Percentiles rank a stretch among this genome's conserved stretches.
Conservation (phyloP, 345 rosid species). For the Litchi chinensis region DNA sequence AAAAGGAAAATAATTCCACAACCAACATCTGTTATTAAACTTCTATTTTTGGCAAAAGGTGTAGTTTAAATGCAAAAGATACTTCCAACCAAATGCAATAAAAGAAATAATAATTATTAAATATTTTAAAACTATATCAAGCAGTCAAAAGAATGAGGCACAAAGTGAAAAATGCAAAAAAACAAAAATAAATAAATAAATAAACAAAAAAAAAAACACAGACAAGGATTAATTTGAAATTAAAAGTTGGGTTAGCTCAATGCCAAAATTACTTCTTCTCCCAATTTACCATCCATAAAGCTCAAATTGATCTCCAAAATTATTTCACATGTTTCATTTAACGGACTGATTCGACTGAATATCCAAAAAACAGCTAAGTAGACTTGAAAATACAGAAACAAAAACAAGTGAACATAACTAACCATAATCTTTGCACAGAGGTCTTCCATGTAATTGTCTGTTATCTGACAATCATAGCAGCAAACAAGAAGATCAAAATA, state of each 20-base stretch:
- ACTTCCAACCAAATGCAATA: not conserved
- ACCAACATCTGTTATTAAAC: not conserved
- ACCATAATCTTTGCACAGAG: constrained; percentile 74
- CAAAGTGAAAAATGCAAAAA: not conserved
- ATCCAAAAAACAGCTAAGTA: not conserved
- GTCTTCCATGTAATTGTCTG: constrained; percentile 74
- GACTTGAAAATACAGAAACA: not conserved
- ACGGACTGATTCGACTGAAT: constrained; percentile 9
- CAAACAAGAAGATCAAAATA: not conserved
- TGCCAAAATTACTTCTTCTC: not conserved
- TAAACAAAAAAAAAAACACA: not conserved
- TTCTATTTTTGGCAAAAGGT: not conserved
- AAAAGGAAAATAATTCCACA: not conserved
- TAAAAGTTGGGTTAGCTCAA: not conserved
- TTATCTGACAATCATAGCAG: constrained; percentile 42
- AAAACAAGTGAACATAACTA: constrained; percentile 20
- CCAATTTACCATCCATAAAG: not conserved
- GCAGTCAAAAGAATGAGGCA: not conserved
- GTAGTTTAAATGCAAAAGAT: not conserved
- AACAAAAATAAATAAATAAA: too few relatives aligned
- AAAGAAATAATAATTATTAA: not conserved
- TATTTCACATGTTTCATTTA: not conserved
- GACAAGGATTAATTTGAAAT: not conserved
- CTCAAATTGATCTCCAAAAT: not conserved
- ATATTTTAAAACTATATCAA: not conserved